Percentiles rank a stretch among this genome's conserved stretches.
phyloP scores from a whole-genome alignment of 2,329 filamentous ascomycete species.

The Aspergillus glaucus region DNA sequence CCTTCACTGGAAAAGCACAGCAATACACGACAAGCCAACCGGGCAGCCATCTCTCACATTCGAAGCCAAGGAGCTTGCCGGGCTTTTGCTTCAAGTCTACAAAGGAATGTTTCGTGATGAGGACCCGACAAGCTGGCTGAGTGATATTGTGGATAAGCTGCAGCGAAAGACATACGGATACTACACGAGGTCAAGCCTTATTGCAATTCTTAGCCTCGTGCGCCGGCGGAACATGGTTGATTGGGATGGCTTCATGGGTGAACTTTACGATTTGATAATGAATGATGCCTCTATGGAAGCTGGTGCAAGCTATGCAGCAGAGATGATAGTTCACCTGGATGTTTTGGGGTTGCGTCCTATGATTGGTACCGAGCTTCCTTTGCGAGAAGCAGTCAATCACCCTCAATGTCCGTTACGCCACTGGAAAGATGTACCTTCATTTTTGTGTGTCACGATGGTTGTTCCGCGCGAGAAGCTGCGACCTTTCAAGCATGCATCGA shows the following conservation, averaged over 20 bases:
- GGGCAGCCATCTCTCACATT: background rate
- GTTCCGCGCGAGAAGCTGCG: background rate
- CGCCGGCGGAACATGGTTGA: background rate
- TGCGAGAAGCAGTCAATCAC: background rate
- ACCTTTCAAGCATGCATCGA: background rate
- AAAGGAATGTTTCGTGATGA: too few species aligned
- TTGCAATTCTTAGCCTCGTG: background rate
- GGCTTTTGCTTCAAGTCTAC: too few species aligned
- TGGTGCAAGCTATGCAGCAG: background rate
- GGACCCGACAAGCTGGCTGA: background rate
- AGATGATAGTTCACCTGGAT: background rate
- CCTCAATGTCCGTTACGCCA: background rate
- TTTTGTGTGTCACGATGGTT: background rate
- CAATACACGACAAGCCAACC: background rate
- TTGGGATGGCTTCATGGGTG: background rate
- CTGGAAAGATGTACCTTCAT: background rate
- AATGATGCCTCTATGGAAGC: background rate
- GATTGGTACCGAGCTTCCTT: background rate
- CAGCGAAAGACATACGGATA: constrained; percentile 5
- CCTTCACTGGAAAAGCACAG: background rate
- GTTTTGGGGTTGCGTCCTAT: background rate
- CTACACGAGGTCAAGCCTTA: background rate
- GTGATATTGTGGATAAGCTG: background rate
- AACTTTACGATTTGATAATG: background rate
- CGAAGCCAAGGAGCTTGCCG: background rate